Base-by-base conservation (phyloP, 1,284 basidiomycete species). In the Pyrrhoderma noxium region DNA sequence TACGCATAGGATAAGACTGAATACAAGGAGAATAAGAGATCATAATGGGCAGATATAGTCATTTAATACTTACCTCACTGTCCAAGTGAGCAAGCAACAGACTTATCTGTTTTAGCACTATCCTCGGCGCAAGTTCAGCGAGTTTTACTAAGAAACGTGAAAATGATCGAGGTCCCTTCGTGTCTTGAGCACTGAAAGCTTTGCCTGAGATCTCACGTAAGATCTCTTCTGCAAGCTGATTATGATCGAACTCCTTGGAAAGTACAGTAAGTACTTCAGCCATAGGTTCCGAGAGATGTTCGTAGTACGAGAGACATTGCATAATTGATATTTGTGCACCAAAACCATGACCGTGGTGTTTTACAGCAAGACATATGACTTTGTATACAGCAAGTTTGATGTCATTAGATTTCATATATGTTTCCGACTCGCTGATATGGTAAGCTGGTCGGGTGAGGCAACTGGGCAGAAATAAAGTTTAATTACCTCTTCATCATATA, bases 1-100 rank as follows among this genome's bases (percentile, higher is more conserved):
- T 90, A 35, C 96, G 89, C 84, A 99, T 95, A 0, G 93, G 91
- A 62, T 98, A 96, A 0, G 92, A 87, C 89, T 93, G 55, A 8
- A 19, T 52, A 53, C 35, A 57, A 21, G 45, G 16, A 47, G 45
- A 43, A 37, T 18, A 48, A 31, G 8, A 47, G n/a, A 9, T 11
- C 27, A 14, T 23, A n/a, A n/a, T n/a, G n/a, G n/a, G n/a, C n/a
- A n/a, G n/a, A n/a, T n/a, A n/a, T n/a, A n/a, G n/a, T n/a, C n/a
- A n/a, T n/a, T n/a, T n/a, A 1, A 14, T 7, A 62, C 78, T 18
- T 61, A 89, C 92, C 70, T 99, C 95, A 27, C 89, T 93, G 63
- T 99, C 95, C 31, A 97, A 73, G 62, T 97, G 94, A 19, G 79
- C 74, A 23, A 91, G 74, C 8, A 98, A 70, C 42, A 98, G 68